phyloP scores from a whole-genome alignment of 1,284 basidiomycete species.

The Marasmius oreades region DNA sequence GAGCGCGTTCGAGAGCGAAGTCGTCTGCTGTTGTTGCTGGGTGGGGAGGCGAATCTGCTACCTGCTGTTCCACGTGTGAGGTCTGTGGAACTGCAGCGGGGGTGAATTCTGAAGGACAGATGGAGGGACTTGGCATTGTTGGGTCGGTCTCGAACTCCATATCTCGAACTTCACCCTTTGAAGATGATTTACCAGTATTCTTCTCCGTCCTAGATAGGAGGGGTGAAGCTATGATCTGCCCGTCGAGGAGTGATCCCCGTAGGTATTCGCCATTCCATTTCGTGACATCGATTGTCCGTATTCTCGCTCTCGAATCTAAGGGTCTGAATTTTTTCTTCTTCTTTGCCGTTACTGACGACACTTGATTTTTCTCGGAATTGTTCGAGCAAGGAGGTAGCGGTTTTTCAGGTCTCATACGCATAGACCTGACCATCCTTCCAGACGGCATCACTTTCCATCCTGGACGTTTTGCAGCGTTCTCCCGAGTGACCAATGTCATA shows the following conservation, averaged over 20 bases:
- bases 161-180: conserved; percentile 13
- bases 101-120: too few relatives aligned
- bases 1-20: not conserved
- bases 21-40: not conserved
- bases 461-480: conserved; percentile 43
- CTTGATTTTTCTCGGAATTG: conserved; percentile 11
- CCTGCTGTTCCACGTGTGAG: too few relatives aligned
- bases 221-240: not conserved
- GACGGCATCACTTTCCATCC: conserved; percentile 68
- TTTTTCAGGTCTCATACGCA: conserved; percentile 62
- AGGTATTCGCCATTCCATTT: conserved; percentile 64
- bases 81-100: too few relatives aligned
- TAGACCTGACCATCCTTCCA: conserved; percentile 60
- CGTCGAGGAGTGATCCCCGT: conserved; percentile 61
- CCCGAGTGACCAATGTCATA: conserved; percentile 60
- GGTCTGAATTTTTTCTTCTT: conserved; percentile 28
- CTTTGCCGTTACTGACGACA: conserved; percentile 15
- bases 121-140: too few relatives aligned
- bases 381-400: conserved; percentile 44
- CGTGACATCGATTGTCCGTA: conserved; percentile 61
- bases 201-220: not conserved
- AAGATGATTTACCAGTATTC: not conserved
- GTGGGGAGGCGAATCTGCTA: not conserved
- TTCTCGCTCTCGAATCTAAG: conserved; percentile 45
- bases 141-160: not conserved